phyloP scores from a whole-genome alignment of 2,329 filamentous ascomycete genomes.

The Alternaria hordeiaustralica region DNA sequence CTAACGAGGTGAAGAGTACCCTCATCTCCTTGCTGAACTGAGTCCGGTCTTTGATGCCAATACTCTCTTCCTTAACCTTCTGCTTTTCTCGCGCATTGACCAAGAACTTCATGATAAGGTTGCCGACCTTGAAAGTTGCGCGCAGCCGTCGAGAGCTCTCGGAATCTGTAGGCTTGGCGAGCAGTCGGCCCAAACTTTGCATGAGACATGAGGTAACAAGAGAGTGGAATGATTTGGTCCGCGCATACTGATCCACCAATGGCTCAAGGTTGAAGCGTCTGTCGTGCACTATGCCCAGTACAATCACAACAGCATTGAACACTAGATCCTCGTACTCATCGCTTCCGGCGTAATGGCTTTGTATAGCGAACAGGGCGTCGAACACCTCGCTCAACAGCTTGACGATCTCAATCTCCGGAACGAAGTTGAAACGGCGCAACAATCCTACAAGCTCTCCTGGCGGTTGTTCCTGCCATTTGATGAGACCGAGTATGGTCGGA shows the following conservation, averaged over 20 bases:
- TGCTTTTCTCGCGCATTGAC: constrained; percentile 87
- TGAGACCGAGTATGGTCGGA: constrained; percentile 78
- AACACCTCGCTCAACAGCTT: constrained; percentile 91
- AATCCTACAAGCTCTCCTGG: constrained; percentile 75
- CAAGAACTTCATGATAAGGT: constrained; percentile 93
- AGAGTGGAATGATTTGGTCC: constrained; percentile 88
- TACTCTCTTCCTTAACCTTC: constrained; percentile 83
- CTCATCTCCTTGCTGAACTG: constrained; percentile 85
- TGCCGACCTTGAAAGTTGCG: constrained; percentile 92
- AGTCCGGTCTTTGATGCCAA: constrained; percentile 77
- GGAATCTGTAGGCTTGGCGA: constrained; percentile 82
- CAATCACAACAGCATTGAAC: constrained; percentile 86
- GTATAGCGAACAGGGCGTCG: constrained; percentile 86
- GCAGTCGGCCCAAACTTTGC: constrained; percentile 81
- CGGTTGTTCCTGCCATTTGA: constrained; percentile 83
- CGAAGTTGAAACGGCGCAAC: constrained; percentile 84
- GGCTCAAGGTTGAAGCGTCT: constrained; percentile 90
- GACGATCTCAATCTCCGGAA: constrained; percentile 96
- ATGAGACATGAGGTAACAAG: constrained; percentile 89
- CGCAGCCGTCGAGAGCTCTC: constrained; percentile 84
- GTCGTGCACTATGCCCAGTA: constrained; percentile 93
- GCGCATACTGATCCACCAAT: constrained; percentile 89
- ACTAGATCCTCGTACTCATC: constrained; percentile 92
- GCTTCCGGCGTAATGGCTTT: constrained; percentile 89
- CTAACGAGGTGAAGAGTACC: constrained; percentile 86